Evolutionary conservation across 192 early-diverging fungal species (phyloP).

Genomic region (Phlyctochytrium bullatum): DNA sequence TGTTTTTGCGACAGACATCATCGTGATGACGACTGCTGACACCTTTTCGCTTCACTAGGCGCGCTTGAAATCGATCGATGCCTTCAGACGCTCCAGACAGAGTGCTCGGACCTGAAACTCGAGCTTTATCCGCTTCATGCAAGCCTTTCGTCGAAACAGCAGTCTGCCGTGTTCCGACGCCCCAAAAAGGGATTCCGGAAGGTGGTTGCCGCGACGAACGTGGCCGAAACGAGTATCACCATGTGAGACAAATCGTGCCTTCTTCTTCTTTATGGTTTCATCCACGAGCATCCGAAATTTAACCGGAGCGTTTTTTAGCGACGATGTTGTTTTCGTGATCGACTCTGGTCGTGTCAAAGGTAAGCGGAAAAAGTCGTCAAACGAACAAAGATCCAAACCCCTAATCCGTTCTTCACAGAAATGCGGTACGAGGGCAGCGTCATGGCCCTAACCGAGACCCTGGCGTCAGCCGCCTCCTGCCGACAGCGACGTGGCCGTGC

Average conservation of each 20-base stretch:
- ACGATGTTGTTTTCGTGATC: conserved; percentile 76
- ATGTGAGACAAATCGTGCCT: conserved; percentile 24
- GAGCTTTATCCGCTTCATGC: conserved; percentile 63
- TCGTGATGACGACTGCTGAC: conserved; percentile 12
- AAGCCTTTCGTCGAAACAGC: conserved; percentile 50
- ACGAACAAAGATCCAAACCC: conserved; percentile 34
- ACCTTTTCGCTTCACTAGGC: conserved; percentile 42
- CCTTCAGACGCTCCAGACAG: conserved; percentile 50
- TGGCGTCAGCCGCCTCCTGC: conserved; percentile 61
- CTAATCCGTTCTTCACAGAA: conserved; percentile 13
- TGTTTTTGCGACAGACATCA: too few species aligned
- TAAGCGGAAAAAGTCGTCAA: neutral
- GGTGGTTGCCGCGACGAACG: conserved; percentile 78
- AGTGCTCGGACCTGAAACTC: conserved; percentile 1
- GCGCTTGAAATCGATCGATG: conserved; percentile 59
- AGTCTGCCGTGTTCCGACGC: conserved; percentile 60
- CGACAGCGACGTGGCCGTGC: conserved; percentile 82
- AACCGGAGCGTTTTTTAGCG: conserved; percentile 21
- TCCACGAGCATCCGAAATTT: conserved; percentile 20
- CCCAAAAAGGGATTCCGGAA: conserved; percentile 55
- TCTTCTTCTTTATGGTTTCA: neutral
- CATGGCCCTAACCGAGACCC: conserved; percentile 56
- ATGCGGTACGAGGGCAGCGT: conserved; percentile 44
- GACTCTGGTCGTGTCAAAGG: conserved; percentile 73
- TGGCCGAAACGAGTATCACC: conserved; percentile 76